Evolutionary conservation across 192 early-diverging fungal genomes (phyloP).

Genomic region (Phycomyces nitens): DNA sequence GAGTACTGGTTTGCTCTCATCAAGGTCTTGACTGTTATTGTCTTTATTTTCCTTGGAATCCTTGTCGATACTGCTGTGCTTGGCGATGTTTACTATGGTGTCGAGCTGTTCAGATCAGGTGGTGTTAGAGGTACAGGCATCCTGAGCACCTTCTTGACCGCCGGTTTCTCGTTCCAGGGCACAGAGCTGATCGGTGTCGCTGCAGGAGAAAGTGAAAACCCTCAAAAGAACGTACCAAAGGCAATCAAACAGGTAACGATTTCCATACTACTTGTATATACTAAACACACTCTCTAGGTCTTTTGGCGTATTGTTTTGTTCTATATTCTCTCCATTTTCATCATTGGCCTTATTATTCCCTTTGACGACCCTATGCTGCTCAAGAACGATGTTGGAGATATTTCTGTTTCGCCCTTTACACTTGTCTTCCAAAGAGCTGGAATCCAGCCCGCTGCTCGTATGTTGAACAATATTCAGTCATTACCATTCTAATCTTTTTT

Average conservation of each 20-base stretch:
- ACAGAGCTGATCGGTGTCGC: constrained; percentile 91
- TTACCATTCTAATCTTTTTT: background rate
- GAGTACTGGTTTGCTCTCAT: constrained; percentile 84
- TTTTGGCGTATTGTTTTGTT: constrained; percentile 78
- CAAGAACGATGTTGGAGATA: constrained; percentile 33
- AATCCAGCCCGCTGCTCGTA: constrained; percentile 41
- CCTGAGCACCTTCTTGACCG: constrained; percentile 65
- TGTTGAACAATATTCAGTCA: background rate
- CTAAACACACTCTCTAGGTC: constrained; percentile 43
- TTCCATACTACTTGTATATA: constrained; percentile 34
- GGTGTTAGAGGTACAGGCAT: constrained; percentile 63
- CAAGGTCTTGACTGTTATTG: constrained; percentile 80
- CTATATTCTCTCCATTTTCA: constrained; percentile 62
- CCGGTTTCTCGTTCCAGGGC: constrained; percentile 86
- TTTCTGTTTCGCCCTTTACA: constrained; percentile 63
- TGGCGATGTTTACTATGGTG: constrained; percentile 59
- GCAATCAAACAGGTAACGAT: constrained; percentile 75
- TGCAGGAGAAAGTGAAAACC: constrained; percentile 80
- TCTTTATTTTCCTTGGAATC: constrained; percentile 82
- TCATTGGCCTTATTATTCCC: constrained; percentile 69
- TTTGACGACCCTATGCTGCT: constrained; percentile 53
- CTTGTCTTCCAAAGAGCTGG: constrained; percentile 58
- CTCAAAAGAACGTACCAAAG: constrained; percentile 68
- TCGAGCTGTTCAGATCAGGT: constrained; percentile 56
- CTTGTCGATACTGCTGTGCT: constrained; percentile 65